These are phyloP conservation scores for Cydonia oblonga DNA, from an alignment of 331 rosid species.

Conservation along the genomic window DNA sequence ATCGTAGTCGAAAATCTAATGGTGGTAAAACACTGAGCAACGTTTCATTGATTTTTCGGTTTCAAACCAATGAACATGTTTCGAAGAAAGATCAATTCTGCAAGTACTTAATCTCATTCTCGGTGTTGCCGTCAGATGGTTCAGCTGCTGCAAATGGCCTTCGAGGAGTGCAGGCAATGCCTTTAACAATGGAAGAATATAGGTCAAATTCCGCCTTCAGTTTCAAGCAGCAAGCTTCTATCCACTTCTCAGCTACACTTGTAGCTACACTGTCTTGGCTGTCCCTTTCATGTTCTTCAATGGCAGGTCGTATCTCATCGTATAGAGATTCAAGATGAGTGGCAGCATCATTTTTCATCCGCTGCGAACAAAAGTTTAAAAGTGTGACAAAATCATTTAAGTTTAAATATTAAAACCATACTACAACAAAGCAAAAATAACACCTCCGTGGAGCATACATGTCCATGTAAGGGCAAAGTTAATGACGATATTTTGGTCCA, in stretches of 20 bases:
- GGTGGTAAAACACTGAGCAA: not conserved
- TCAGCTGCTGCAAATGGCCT: slow-evolving; percentile 24
- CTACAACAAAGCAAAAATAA: not conserved
- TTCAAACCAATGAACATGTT: not conserved
- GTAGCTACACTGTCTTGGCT: slow-evolving; percentile 88
- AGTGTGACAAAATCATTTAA: not conserved
- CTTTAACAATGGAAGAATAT: slow-evolving; percentile 52
- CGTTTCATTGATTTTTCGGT: not conserved
- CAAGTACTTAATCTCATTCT: slow-evolving; percentile 37
- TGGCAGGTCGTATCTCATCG: slow-evolving; percentile 88
- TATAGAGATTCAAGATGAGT: slow-evolving; percentile 60
- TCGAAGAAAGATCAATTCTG: slow-evolving; percentile 20
- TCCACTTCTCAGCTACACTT: slow-evolving; percentile 93
- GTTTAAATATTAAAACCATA: not conserved
- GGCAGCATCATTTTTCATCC: slow-evolving; percentile 45
- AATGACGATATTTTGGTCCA: not conserved
- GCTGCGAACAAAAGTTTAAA: slow-evolving; percentile 27
- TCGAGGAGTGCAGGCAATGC: slow-evolving; percentile 44
- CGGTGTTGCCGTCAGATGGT: slow-evolving; percentile 23
- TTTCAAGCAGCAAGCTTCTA: slow-evolving; percentile 70
- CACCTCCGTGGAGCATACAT: not conserved
- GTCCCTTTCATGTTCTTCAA: slow-evolving; percentile 94
- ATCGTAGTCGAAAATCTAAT: not conserved
- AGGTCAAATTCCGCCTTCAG: slow-evolving; percentile 81
- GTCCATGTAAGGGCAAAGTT: not conserved